A percentile compares a stretch with the other conserved stretches of the same genome.
Evolutionary conservation across 2,329 filamentous ascomycete genomes (phyloP).

Genomic region (Stachybotrys chartarum): DNA sequence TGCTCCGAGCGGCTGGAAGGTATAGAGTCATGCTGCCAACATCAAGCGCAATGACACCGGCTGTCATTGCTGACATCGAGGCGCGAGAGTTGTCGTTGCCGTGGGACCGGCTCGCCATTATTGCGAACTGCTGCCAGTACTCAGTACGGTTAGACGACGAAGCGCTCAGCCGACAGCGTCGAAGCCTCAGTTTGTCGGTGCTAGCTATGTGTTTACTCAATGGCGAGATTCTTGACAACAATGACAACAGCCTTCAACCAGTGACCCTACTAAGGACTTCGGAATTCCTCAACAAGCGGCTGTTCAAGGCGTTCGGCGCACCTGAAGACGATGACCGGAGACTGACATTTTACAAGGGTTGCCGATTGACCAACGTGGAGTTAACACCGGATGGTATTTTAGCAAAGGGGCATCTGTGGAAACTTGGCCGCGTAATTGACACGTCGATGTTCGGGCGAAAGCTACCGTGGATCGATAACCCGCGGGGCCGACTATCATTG

Average conservation of each 20-base stretch:
- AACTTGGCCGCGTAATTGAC: constrained; percentile 9
- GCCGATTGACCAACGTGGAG: constrained; percentile 11
- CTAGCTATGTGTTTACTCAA: constrained; percentile 21
- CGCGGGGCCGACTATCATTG: constrained; percentile 6
- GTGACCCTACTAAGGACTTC: constrained; percentile 7
- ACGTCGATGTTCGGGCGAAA: constrained; percentile 5
- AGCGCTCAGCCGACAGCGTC: constrained; percentile 6
- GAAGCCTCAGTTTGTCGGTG: constrained; percentile 18
- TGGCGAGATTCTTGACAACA: constrained; percentile 27
- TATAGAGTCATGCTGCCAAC: constrained; percentile 14
- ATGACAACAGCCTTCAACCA: constrained; percentile 1
- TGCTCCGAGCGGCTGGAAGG: constrained; percentile 16
- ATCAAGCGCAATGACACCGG: constrained; percentile 17
- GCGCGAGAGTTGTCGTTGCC: constrained; percentile 10
- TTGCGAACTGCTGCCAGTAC: constrained; percentile 25
- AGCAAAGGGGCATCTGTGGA: constrained; percentile 19
- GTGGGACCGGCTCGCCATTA: constrained; percentile 20
- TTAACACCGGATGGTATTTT: constrained; percentile 9
- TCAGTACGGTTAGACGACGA: constrained; percentile 12
- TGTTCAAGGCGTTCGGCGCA: constrained; percentile 12
- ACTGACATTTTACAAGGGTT: constrained; percentile 19
- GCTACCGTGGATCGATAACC: constrained; percentile 8
- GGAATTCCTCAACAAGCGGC: constrained; percentile 5
- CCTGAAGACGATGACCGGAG: constrained; percentile 4
- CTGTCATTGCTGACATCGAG: constrained; percentile 16